These are phyloP conservation scores for Taiwanofungus camphoratus DNA, from an alignment of 1,284 basidiomycete genomes.

Conservation along the genomic window DNA sequence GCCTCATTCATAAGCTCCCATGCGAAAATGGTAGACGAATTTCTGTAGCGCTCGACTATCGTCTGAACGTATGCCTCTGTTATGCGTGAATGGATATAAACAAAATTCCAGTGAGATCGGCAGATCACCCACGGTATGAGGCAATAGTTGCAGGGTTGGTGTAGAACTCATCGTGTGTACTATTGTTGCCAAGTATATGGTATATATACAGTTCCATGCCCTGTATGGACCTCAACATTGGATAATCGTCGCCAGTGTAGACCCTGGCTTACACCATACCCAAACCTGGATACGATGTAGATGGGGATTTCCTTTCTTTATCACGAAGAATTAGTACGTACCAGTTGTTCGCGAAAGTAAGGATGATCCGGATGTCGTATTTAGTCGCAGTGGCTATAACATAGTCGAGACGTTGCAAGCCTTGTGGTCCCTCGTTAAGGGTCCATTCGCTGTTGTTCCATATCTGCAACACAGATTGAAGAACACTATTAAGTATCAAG, in stretches of 20 bases:
- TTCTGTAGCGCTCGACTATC: conserved; percentile 51
- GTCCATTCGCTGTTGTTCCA: conserved; percentile 47
- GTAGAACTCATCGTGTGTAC: conserved; percentile 48
- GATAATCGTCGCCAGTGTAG: not conserved
- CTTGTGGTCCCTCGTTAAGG: conserved; percentile 57
- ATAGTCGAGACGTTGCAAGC: conserved; percentile 62
- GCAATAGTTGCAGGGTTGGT: conserved; percentile 40
- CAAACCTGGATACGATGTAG: too few relatives aligned
- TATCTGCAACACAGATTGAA: conserved; percentile 24
- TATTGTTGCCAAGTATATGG: conserved; percentile 40
- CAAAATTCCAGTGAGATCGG: not conserved
- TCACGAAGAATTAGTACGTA: too few relatives aligned
- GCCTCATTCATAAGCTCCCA: conserved; percentile 60
- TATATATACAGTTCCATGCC: conserved; percentile 46
- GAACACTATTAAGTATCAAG: not conserved
- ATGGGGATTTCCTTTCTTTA: too few relatives aligned
- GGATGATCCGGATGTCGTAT: conserved; percentile 51
- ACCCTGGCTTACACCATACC: conserved; percentile 26
- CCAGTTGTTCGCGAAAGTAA: conserved; percentile 73
- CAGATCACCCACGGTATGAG: conserved; percentile 40
- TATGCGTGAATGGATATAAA: not conserved
- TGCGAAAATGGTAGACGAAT: conserved; percentile 46
- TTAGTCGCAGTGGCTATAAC: conserved; percentile 54
- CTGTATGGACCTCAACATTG: conserved; percentile 10
- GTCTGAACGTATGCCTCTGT: conserved; percentile 47